Evolutionary conservation across 176 grass and related monocot genomes (phyloP), one percentile per base, ranked within the genome.

Genomic region (Eragrostis curvula): DNA sequence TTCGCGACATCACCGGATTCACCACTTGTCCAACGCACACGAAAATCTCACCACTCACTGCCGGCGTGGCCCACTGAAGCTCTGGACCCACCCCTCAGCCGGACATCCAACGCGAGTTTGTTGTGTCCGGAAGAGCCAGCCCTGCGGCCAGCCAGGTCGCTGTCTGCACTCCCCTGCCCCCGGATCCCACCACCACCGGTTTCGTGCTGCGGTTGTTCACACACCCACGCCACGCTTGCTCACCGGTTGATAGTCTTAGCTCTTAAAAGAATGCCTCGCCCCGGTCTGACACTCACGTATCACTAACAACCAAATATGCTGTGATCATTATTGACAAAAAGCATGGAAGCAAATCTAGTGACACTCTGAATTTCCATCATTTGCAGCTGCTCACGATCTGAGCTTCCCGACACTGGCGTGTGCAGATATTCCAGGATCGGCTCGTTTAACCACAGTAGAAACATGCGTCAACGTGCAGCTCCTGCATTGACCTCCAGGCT

Each of bases 111-210:
- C 4, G 16, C 15, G 8, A 5, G 49, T 23, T 18, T 44, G 40
- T 18, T 68, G 79, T 67, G 27, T 58, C 65, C 42, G 53, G 17
- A 45, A 52, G 14, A 1, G 11, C 3, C 36, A 40, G 1, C 23
- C 23, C 42, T 64, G 36, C 75, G 65, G 50, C 56, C 78, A 82
- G 78, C 41, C 78, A 17, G 67, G 88, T 86, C 88, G 73, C 74
- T 86, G 78, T 83, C 84, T 30, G 74, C 83, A 53, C 79, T 57
- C 73, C 49, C 68, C 63, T 68, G 75, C 57, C 83, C 66, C 71
- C 73, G 71, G 88, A 86, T 86, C 83, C 79, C 83, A 86, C 79
- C 81, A 84, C 76, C 87, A 71, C 79, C 84, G 67, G 79, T 90
- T 90, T 83, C 88, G 88, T 90, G 84, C 68, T 67, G 67, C 73